Percentiles rank a stretch among this genome's conserved stretches.
phyloP scores from a whole-genome alignment of 768 basidiomycete species.

The Tulasnella sp. region DNA sequence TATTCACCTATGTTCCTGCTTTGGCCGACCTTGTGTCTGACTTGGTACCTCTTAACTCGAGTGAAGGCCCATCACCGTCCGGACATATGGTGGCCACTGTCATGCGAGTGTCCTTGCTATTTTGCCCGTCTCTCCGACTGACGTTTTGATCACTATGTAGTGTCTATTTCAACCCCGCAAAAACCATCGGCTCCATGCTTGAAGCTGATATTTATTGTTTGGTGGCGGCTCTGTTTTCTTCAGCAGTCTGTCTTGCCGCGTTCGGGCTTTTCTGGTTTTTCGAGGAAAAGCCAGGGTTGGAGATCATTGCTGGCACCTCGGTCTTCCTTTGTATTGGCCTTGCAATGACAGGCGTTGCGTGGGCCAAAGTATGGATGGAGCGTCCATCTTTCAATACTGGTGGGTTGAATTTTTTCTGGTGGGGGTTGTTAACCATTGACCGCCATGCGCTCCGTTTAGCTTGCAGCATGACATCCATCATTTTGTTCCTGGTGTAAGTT shows the following conservation, averaged over 20 bases:
- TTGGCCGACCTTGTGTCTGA: conserved; percentile 72
- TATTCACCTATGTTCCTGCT: conserved; percentile 87
- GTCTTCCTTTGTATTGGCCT: conserved; percentile 83
- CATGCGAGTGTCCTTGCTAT: conserved; percentile 58
- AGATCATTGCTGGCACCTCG: conserved; percentile 71
- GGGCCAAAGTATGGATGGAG: conserved; percentile 89
- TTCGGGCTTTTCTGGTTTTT: conserved; percentile 82
- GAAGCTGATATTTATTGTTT: conserved; percentile 86
- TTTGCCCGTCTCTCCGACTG: background rate
- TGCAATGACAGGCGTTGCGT: conserved; percentile 79
- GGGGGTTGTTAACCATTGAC: background rate
- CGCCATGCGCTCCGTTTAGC: conserved; percentile 50
- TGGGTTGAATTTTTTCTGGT: conserved; percentile 38
- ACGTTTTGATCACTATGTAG: conserved; percentile 46
- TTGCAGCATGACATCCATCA: conserved; percentile 82
- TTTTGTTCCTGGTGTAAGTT: conserved; percentile 78
- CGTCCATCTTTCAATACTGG: conserved; percentile 92
- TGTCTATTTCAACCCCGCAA: conserved; percentile 90
- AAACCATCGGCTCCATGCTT: conserved; percentile 89
- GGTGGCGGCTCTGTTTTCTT: conserved; percentile 68
- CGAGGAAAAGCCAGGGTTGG: conserved; percentile 68
- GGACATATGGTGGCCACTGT: conserved; percentile 89
- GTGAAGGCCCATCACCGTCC: conserved; percentile 66
- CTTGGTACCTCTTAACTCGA: conserved; percentile 56
- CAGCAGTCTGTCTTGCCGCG: conserved; percentile 71